These are phyloP conservation scores for Nitzschia inconspicua DNA, from an alignment of 108 stramenopile genomes.

Conservation along the genomic window DNA sequence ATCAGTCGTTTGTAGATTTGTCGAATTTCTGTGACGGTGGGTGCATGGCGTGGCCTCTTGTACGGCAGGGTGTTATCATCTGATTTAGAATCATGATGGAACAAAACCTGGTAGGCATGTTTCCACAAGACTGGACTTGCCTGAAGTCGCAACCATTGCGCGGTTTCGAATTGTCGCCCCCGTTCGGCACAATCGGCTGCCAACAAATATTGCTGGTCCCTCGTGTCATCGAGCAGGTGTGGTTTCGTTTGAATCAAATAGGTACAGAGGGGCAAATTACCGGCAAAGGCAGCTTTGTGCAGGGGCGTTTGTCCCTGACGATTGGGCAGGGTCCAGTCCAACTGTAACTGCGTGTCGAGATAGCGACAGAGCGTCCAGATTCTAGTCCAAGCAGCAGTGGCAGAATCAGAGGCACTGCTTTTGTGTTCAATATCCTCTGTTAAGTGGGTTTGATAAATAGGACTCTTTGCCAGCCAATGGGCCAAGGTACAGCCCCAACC, in stretches of 20 bases:
- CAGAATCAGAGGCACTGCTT: neutral
- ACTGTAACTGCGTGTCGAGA: slow-evolving; percentile 1
- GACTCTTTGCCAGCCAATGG: slow-evolving; percentile 38
- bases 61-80: neutral
- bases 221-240: slow-evolving; percentile 1
- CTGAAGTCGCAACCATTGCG: slow-evolving; percentile 22
- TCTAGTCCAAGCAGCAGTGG: neutral
- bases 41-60: neutral
- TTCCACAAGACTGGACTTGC: slow-evolving; percentile 10
- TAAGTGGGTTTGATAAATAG: neutral
- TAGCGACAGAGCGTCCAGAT: neutral
- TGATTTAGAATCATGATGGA: neutral
- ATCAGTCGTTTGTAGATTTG: neutral
- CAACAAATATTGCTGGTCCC: slow-evolving; percentile 28
- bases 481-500: slow-evolving; percentile 35
- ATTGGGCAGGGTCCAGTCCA: slow-evolving; percentile 18
- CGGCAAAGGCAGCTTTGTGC: slow-evolving; percentile 37
- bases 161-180: slow-evolving; percentile 3
- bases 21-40: slow-evolving; percentile 2
- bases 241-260: slow-evolving; percentile 6
- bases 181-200: slow-evolving; percentile 45
- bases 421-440: neutral
- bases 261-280: slow-evolving; percentile 18
- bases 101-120: neutral
- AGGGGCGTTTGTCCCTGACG: slow-evolving; percentile 35